These are phyloP conservation scores for Lentinula boryana DNA, from an alignment of 768 basidiomycete species.

Conservation along the genomic window DNA sequence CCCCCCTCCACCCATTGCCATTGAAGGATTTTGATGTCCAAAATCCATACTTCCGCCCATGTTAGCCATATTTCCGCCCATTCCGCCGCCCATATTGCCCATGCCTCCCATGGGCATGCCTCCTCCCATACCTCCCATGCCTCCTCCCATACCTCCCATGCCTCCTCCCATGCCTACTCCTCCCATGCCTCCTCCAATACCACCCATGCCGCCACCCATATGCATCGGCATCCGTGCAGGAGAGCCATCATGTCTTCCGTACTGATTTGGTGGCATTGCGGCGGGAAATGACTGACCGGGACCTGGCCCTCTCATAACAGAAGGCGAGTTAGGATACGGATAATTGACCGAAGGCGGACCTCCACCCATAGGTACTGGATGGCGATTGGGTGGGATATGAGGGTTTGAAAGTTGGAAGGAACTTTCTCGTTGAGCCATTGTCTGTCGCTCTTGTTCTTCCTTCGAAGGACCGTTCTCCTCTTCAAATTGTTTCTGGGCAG, in stretches of 20 bases:
- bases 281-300: conserved; percentile 15
- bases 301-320: conserved; percentile 21
- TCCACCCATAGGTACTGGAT: conserved; percentile 20
- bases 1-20: conserved; percentile 14
- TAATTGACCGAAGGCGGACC: conserved; percentile 20
- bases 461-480: conserved; percentile 26
- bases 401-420: conserved; percentile 13
- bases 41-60: conserved; percentile 13
- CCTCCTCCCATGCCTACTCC: conserved; percentile 17
- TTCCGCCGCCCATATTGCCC: conserved; percentile 18
- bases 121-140: conserved; percentile 17
- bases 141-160: conserved; percentile 22
- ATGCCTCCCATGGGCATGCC: conserved; percentile 19
- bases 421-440: conserved; percentile 14
- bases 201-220: conserved; percentile 12
- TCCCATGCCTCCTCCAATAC: conserved; percentile 19
- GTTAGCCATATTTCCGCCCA: conserved; percentile 10
- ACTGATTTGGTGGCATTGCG: conserved; percentile 11
- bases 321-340: conserved; percentile 27
- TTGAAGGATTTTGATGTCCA: conserved; percentile 19
- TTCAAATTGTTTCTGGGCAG: conserved; percentile 41
- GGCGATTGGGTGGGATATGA: conserved; percentile 20
- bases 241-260: conserved; percentile 16
- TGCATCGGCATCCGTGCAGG: conserved; percentile 27
- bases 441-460: conserved; percentile 24